These are phyloP conservation scores for Isatis tinctoria DNA, from an alignment of 345 rosid species.

Conservation along the genomic window DNA sequence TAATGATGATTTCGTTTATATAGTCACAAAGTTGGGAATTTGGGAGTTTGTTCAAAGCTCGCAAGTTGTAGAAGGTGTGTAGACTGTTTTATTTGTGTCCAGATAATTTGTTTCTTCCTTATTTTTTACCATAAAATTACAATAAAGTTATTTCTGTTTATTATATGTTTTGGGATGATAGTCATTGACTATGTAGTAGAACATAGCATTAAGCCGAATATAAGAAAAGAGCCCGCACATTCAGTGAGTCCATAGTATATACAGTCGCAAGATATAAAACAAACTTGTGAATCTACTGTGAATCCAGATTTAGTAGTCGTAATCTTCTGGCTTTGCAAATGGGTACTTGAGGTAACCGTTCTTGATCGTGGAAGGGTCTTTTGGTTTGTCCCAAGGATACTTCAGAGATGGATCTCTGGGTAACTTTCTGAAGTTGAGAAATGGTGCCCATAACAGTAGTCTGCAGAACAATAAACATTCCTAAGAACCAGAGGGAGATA, in stretches of 20 bases:
- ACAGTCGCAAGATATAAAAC: neutral
- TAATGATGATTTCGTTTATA: slow-evolving; percentile 25
- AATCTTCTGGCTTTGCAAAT: slow-evolving; percentile 78
- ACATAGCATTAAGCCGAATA: neutral
- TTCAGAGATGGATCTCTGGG: slow-evolving; percentile 82
- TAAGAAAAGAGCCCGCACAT: slow-evolving; percentile 6
- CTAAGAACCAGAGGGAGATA: neutral
- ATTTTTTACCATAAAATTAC: neutral
- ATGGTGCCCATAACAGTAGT: slow-evolving; percentile 76
- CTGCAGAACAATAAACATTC: slow-evolving; percentile 30
- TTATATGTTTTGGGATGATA: neutral
- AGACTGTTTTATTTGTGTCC: slow-evolving; percentile 18
- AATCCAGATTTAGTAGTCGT: slow-evolving; percentile 31
- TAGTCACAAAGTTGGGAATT: neutral
- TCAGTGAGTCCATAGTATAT: neutral
- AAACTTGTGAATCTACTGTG: neutral
- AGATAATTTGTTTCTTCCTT: slow-evolving; percentile 9
- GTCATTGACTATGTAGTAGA: neutral
- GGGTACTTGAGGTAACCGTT: slow-evolving; percentile 57
- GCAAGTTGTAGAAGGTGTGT: slow-evolving; percentile 10
- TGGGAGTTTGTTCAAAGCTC: slow-evolving; percentile 12
- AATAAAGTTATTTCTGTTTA: slow-evolving; percentile 25
- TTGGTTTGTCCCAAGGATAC: slow-evolving; percentile 78
- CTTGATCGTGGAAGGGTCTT: slow-evolving; percentile 53
- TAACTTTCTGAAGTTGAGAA: slow-evolving; percentile 83